These are phyloP conservation scores for Gaeumannomyces sp. DNA, from an alignment of 2,329 filamentous ascomycete species.

Conservation along the genomic window DNA sequence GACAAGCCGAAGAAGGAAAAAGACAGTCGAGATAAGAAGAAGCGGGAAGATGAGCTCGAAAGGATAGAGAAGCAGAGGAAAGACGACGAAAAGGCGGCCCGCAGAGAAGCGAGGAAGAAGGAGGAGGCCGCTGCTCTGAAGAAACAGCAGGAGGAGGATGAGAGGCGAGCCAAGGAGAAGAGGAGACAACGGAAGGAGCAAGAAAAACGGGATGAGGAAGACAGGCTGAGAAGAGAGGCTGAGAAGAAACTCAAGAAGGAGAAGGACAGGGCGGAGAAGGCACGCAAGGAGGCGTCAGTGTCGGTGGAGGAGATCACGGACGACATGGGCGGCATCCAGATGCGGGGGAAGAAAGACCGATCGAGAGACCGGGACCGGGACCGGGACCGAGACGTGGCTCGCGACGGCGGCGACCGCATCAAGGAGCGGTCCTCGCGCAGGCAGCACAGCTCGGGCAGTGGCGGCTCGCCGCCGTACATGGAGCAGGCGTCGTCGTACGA, in stretches of 20 bases:
- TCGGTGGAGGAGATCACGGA: background rate
- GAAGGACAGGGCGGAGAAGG: background rate
- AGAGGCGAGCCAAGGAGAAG: constrained; percentile 1
- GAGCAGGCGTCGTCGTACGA: constrained; percentile 4
- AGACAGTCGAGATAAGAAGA: background rate
- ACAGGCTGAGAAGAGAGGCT: too few species aligned
- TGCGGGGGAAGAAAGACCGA: background rate
- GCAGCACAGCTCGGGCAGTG: background rate
- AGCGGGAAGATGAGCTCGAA: background rate
- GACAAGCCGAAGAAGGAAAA: constrained; percentile 1
- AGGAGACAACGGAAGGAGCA: background rate
- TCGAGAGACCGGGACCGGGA: background rate
- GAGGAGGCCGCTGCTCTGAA: background rate
- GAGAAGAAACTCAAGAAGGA: too few species aligned
- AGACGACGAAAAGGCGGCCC: background rate
- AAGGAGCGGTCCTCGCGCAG: constrained; percentile 4
- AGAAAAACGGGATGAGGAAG: too few species aligned
- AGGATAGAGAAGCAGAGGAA: background rate
- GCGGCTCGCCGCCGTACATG: background rate
- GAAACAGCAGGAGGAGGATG: background rate
- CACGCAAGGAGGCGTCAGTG: background rate
- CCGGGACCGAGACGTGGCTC: background rate
- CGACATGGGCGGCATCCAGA: background rate
- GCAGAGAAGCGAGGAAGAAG: constrained; percentile 1
- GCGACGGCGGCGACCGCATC: background rate